These are phyloP conservation scores for Fragaria nilgerrensis DNA, from an alignment of 306 rosid genomes.

Conservation along the genomic window DNA sequence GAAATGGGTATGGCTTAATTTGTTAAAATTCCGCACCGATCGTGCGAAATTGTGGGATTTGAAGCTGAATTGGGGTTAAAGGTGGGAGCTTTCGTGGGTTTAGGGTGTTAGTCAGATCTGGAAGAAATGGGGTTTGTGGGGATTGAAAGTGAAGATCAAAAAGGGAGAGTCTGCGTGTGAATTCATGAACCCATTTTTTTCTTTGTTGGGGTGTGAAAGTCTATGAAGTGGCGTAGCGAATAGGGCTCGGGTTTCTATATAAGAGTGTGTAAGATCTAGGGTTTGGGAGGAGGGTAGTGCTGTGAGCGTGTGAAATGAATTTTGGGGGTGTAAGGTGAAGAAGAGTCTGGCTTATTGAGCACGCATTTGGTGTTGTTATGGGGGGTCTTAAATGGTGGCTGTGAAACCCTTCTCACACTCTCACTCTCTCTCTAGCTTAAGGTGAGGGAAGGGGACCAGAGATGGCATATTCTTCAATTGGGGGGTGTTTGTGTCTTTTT, in stretches of 20 bases:
- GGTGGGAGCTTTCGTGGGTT: conserved; percentile 1
- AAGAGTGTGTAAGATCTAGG: conserved; percentile 7
- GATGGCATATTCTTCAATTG: conserved; percentile 23
- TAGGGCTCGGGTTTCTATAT: conserved; percentile 15
- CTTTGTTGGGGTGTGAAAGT: background rate
- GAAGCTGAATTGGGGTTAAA: background rate
- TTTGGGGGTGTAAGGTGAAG: background rate
- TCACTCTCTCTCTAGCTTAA: background rate
- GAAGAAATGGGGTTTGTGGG: conserved; percentile 20
- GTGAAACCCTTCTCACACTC: conserved; percentile 10
- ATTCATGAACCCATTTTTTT: background rate
- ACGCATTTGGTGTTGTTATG: conserved; percentile 34
- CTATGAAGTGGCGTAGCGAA: conserved; percentile 41
- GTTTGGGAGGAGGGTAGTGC: background rate
- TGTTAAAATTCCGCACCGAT: conserved; percentile 23
- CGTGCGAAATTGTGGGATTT: conserved; percentile 6
- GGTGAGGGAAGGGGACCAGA: conserved; percentile 22
- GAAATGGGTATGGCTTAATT: conserved; percentile 10
- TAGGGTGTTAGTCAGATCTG: conserved; percentile 47
- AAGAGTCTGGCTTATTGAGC: conserved; percentile 40
- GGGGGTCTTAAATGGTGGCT: conserved; percentile 59
- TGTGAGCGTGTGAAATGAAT: conserved; percentile 16
- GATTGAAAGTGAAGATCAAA: conserved; percentile 8
- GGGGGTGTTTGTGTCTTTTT: conserved; percentile 22
- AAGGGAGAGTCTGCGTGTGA: conserved; percentile 5